Percentiles rank a stretch among this genome's conserved stretches.
These are phyloP conservation scores for Asterella californica DNA, from an alignment of 225 moss, liverwort and hornwort species.

Conservation along the genomic window DNA sequence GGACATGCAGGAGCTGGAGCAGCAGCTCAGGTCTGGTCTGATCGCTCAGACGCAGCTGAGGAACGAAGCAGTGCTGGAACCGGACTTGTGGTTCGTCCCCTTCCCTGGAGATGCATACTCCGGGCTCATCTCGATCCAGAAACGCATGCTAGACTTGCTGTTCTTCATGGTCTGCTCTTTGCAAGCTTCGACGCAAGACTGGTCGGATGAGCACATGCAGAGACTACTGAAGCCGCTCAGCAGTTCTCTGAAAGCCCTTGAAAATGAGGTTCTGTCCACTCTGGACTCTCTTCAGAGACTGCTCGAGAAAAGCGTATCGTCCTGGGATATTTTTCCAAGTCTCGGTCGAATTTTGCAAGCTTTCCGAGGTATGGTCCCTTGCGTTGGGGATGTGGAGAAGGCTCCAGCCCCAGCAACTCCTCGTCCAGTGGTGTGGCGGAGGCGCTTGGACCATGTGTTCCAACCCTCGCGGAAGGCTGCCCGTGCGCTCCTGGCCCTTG, in stretches of 20 bases:
- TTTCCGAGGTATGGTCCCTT: not conserved
- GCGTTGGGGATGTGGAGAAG: conserved; percentile 6
- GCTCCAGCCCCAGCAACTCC: not conserved
- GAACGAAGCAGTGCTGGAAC: conserved; percentile 25
- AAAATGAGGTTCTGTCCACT: conserved; percentile 21
- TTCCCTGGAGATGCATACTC: conserved; percentile 24
- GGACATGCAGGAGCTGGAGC: conserved; percentile 26
- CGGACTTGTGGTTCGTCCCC: conserved; percentile 31
- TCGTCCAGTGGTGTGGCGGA: not conserved
- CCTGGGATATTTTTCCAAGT: not conserved
- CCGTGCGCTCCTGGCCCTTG: conserved; percentile 30
- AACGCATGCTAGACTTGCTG: conserved; percentile 23
- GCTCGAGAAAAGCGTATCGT: conserved; percentile 3
- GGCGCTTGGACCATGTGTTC: not conserved
- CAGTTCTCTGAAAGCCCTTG: conserved; percentile 21
- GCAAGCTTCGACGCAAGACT: conserved; percentile 19
- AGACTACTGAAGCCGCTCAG: conserved; percentile 21
- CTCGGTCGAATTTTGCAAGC: not conserved
- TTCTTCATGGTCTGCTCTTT: conserved; percentile 32
- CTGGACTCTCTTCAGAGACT: conserved; percentile 21
- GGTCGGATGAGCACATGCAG: conserved; percentile 20
- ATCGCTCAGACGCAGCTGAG: conserved; percentile 1
- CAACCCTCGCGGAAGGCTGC: conserved; percentile 8
- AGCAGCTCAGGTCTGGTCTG: conserved; percentile 17
- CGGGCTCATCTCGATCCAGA: conserved; percentile 21